Percentiles rank a stretch among this genome's conserved stretches.
phyloP scores from a whole-genome alignment of 495 filamentous ascomycete genomes.

The Lepraria neglecta region DNA sequence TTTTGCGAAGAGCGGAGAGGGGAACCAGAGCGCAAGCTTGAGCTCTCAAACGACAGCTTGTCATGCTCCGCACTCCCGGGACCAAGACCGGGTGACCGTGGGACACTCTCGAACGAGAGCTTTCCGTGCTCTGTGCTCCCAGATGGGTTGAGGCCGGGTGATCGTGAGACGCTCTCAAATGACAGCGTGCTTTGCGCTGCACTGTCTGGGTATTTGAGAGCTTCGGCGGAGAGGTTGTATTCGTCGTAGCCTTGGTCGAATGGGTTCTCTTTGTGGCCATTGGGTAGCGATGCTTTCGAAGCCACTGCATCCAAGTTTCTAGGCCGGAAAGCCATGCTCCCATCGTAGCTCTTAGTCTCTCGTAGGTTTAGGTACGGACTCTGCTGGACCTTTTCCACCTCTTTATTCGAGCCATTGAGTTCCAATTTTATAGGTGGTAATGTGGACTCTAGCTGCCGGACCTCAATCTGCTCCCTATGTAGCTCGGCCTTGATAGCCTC shows the following conservation, averaged over 20 bases:
- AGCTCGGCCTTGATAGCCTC: slow-evolving; percentile 88
- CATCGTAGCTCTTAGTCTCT: slow-evolving; percentile 46
- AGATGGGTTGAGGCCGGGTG: not conserved
- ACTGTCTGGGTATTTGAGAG: slow-evolving; percentile 4
- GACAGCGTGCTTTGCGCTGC: slow-evolving; percentile 15
- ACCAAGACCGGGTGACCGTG: slow-evolving; percentile 2
- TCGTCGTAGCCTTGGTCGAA: slow-evolving; percentile 36
- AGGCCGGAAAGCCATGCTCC: slow-evolving; percentile 16
- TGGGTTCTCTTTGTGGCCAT: slow-evolving; percentile 21
- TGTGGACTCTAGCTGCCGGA: slow-evolving; percentile 80
- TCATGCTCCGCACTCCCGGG: not conserved
- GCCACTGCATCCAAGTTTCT: slow-evolving; percentile 21
- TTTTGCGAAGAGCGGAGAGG: slow-evolving; percentile 5
- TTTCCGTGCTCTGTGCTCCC: slow-evolving; percentile 1
- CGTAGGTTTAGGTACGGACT: slow-evolving; percentile 36
- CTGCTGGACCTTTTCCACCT: slow-evolving; percentile 17
- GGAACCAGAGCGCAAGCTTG: slow-evolving; percentile 1
- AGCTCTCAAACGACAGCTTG: slow-evolving; percentile 25
- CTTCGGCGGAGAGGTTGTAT: slow-evolving; percentile 25
- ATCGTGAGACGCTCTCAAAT: slow-evolving; percentile 16
- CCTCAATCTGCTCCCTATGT: slow-evolving; percentile 65
- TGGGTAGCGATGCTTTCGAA: slow-evolving; percentile 22
- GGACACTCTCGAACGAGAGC: slow-evolving; percentile 18
- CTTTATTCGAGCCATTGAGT: slow-evolving; percentile 37
- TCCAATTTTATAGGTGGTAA: slow-evolving; percentile 84